Conservation (phyloP, 2,329 filamentous ascomycete genomes). For the Penicillium sp. region DNA sequence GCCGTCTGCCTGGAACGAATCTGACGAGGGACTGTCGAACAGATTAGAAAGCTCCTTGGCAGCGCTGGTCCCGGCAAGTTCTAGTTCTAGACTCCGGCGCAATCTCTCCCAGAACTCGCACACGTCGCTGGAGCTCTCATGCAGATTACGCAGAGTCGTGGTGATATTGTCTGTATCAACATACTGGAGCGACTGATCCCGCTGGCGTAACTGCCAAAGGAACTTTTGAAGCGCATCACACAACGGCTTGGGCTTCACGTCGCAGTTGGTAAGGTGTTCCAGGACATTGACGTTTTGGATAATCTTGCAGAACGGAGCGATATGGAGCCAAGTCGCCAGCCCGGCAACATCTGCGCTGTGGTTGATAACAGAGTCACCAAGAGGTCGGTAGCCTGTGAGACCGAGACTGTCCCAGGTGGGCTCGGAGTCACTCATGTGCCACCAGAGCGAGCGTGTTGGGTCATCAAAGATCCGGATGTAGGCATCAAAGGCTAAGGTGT, state of each 20-base stretch:
- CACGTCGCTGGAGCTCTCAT: slow-evolving; percentile 57
- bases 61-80: slow-evolving; percentile 53
- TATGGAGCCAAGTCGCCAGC: slow-evolving; percentile 62
- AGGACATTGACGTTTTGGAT: slow-evolving; percentile 56
- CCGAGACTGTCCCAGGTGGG: slow-evolving; percentile 60
- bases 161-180: slow-evolving; percentile 50
- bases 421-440: slow-evolving; percentile 60
- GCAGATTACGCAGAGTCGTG: slow-evolving; percentile 44
- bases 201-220: slow-evolving; percentile 56
- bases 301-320: slow-evolving; percentile 63
- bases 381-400: slow-evolving; percentile 62
- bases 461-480: slow-evolving; percentile 67
- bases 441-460: slow-evolving; percentile 65
- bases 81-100: slow-evolving; percentile 57
- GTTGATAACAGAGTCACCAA: slow-evolving; percentile 51
- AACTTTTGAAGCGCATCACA: slow-evolving; percentile 58
- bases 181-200: slow-evolving; percentile 44
- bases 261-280: slow-evolving; percentile 52
- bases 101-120: slow-evolving; percentile 61
- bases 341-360: slow-evolving; percentile 58
- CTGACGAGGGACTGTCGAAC: slow-evolving; percentile 49
- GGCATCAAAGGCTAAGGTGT: slow-evolving; percentile 65
- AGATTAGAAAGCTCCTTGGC: slow-evolving; percentile 49
- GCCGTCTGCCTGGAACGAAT: slow-evolving; percentile 8
- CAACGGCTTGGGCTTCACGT: slow-evolving; percentile 55